Base-by-base conservation (phyloP, 768 basidiomycete genomes). In the Boletellus emodensis region DNA sequence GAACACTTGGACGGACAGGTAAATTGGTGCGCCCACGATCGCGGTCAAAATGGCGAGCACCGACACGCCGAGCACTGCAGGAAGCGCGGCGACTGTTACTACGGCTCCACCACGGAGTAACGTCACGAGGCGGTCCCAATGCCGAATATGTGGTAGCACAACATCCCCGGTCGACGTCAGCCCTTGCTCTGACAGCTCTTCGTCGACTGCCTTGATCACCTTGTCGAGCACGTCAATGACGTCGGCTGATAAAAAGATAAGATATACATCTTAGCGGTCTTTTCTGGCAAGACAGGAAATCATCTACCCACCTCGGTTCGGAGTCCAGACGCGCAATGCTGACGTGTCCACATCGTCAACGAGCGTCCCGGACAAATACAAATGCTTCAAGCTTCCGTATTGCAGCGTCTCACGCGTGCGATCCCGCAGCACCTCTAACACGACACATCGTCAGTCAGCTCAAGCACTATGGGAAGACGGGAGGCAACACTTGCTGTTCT, bases 41-140 rank as follows among this genome's bases (percentile, higher is more conserved):
- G 50, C 44, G 3, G 53, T 54, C 6, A 61, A 52, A 28, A 59
- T 9, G 2, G 57, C 60, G 11, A 63, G 33, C 0, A 40, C 45
- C 0, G 62, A 63, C n/a, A 64, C 50, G 6, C 62, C 62, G 6
- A 64, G 40, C 5, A 57, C 4, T 6, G 40, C 49, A 14, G 61
- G 56, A 20, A 63, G 40, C 36, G 53, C n/a, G 2, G 45, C 48
- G 11, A 58, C 22, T 3, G 17, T 48, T 1, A 15, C 35, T 12
- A 59, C 46, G 4, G 44, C 4, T 37, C 37, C 37, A 14, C 52
- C 26, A n/a, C 52, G 48, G 17, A 59, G 12, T 7, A 54, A 1
- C 12, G 32, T 22, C 13, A 33, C 11, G n/a, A 61, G 54, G 6
- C 61, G 51, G 22, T 57, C 11, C 61, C 61, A 62, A 15, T 62